Percentiles rank a stretch among this genome's conserved stretches.
Conservation (phyloP, 2,329 filamentous ascomycete species). For the Daldinia eschscholtzii region DNA sequence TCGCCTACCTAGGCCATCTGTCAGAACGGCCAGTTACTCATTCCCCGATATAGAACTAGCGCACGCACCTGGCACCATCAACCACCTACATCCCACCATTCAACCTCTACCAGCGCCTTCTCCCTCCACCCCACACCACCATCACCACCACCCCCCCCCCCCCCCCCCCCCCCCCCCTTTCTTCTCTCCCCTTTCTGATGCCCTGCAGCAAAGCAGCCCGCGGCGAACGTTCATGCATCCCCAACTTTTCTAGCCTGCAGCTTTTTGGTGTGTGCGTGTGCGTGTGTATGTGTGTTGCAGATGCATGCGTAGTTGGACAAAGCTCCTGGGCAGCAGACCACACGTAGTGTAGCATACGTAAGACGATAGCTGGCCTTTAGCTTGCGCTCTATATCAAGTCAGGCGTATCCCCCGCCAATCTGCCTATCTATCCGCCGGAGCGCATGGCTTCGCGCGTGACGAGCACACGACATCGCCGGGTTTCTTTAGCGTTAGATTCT, state of each 20-base stretch:
- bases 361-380: conserved; percentile 20
- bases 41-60: conserved; percentile 38
- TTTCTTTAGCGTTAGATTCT: conserved; percentile 8
- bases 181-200: conserved; percentile 32
- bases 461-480: conserved; percentile 28
- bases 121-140: conserved; percentile 11
- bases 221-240: conserved; percentile 42
- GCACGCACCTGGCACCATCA: conserved; percentile 32
- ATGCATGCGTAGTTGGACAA: conserved; percentile 21
- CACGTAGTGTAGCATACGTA: conserved; percentile 35
- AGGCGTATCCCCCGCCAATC: conserved; percentile 9
- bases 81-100: conserved; percentile 36
- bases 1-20: conserved; percentile 20
- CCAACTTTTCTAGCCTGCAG: conserved; percentile 35
- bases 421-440: conserved; percentile 21
- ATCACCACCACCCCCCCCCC: background rate
- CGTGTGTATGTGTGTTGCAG: conserved; percentile 5
- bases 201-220: conserved; percentile 30
- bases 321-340: conserved; percentile 36
- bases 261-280: conserved; percentile 7
- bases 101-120: conserved; percentile 1
- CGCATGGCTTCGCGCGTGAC: conserved; percentile 33
- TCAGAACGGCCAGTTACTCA: conserved; percentile 36
- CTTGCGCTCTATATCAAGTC: background rate
- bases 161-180: conserved; percentile 20